A percentile compares a stretch with the other conserved stretches of the same genome.
Evolutionary conservation across 129 eudicot species (phyloP).

Genomic region (Flaveria trinervia): DNA sequence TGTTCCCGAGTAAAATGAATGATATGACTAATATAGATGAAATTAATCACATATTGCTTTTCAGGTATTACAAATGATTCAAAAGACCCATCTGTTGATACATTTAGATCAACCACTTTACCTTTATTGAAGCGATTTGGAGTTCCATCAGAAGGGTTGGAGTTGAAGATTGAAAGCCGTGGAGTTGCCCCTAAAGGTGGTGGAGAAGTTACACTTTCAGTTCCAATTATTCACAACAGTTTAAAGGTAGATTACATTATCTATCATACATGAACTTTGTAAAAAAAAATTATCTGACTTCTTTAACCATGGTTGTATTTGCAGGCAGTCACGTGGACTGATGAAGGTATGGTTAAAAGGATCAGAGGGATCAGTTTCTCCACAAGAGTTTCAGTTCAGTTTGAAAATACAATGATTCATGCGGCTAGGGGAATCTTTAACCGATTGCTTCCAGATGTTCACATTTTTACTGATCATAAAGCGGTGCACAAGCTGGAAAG

Average conservation of each 20-base stretch:
- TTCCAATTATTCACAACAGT: conserved; percentile 70
- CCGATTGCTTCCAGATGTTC: conserved; percentile 86
- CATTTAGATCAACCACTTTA: conserved; percentile 72
- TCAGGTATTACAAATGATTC: conserved; percentile 91
- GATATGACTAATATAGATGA: background rate
- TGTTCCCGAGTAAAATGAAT: background rate
- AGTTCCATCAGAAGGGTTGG: conserved; percentile 75
- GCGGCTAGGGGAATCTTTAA: conserved; percentile 92
- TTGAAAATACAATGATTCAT: conserved; percentile 86
- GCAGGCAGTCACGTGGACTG: conserved; percentile 86
- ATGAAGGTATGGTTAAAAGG: conserved; percentile 93
- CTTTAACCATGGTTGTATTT: conserved; percentile 10
- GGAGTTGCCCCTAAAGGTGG: conserved; percentile 96
- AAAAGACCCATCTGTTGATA: conserved; percentile 93
- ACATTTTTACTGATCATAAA: conserved; percentile 85
- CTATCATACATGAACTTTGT: background rate
- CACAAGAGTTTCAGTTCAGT: conserved; percentile 85
- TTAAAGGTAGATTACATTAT: conserved; percentile 49
- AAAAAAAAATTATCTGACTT: background rate
- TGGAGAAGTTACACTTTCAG: conserved; percentile 79
- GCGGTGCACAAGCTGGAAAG: conserved; percentile 93
- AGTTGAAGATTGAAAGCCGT: conserved; percentile 78
- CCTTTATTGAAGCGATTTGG: conserved; percentile 80
- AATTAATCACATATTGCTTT: conserved; percentile 24
- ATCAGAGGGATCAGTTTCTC: conserved; percentile 87